Evolutionary conservation across 2,329 filamentous ascomycete species (phyloP).

Genomic region (Aspergillus brasiliensis): DNA sequence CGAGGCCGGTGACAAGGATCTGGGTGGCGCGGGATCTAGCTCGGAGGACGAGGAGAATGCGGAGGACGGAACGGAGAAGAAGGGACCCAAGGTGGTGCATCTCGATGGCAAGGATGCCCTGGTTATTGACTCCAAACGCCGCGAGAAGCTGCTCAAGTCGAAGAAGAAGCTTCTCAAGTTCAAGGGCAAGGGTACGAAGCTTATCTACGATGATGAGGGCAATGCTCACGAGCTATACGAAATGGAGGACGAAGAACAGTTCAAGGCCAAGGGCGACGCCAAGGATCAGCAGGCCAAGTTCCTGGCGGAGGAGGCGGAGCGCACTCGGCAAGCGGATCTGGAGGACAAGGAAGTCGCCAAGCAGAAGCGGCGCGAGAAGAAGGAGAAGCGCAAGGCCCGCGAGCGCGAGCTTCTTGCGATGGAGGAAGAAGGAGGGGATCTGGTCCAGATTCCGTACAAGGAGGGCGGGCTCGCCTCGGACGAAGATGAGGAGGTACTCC

Average conservation of each 20-base stretch:
- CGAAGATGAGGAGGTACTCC: conserved; percentile 30
- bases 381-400: conserved; percentile 47
- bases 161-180: conserved; percentile 94
- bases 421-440: conserved; percentile 33
- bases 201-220: conserved; percentile 92
- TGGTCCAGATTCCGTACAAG: conserved; percentile 36
- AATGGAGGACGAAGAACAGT: conserved; percentile 80
- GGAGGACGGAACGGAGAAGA: conserved; percentile 34
- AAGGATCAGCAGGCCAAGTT: conserved; percentile 77
- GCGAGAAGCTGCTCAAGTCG: conserved; percentile 90
- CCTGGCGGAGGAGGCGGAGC: conserved; percentile 71
- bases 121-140: conserved; percentile 88
- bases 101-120: conserved; percentile 70
- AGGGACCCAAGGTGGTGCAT: conserved; percentile 43
- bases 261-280: conserved; percentile 72
- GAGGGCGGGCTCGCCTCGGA: conserved; percentile 20
- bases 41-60: conserved; percentile 38
- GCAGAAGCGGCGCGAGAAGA: conserved; percentile 64
- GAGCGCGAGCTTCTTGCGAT: conserved; percentile 37
- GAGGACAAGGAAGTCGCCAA: conserved; percentile 80
- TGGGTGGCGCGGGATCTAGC: conserved; percentile 31
- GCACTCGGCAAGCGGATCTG: conserved; percentile 73
- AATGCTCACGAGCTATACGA: conserved; percentile 83
- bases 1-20: conserved; percentile 65
- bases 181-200: conserved; percentile 80